Conservation (phyloP, 1,139 yeast species). For the Geotrichum fermentans region DNA sequence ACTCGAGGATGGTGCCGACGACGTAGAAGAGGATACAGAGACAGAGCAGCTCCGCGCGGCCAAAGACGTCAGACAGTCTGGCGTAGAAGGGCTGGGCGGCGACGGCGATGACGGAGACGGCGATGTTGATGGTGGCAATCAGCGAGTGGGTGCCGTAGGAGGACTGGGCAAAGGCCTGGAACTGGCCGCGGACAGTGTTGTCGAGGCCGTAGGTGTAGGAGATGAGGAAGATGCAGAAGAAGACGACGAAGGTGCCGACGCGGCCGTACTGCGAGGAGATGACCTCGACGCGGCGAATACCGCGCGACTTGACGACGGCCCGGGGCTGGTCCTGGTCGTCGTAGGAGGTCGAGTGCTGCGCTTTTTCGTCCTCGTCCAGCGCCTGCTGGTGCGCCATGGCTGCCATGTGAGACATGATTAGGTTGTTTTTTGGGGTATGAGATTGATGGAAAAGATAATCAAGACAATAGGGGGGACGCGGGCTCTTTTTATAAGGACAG, state of each 20-base stretch:
- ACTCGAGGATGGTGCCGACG: constrained; percentile 66
- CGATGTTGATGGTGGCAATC: constrained; percentile 59
- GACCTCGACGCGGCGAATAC: constrained; percentile 39
- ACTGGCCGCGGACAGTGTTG: constrained; percentile 47
- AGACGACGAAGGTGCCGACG: constrained; percentile 40
- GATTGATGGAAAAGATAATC: not conserved
- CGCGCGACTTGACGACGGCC: constrained; percentile 25
- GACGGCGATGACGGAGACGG: constrained; percentile 61
- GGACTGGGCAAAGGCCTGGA: constrained; percentile 52
- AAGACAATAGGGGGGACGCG: not conserved
- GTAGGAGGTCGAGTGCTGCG: not conserved
- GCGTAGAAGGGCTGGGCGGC: constrained; percentile 70
- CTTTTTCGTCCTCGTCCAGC: not conserved
- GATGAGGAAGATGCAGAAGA: constrained; percentile 51
- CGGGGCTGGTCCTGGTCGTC: not conserved
- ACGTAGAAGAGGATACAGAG: constrained; percentile 56
- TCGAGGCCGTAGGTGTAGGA: constrained; percentile 69
- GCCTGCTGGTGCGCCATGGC: not conserved
- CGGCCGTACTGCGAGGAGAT: constrained; percentile 35
- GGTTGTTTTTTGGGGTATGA: not conserved
- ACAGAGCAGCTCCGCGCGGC: constrained; percentile 55
- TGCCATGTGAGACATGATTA: not conserved
- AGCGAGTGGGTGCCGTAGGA: constrained; percentile 57
- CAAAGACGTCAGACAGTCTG: constrained; percentile 64
- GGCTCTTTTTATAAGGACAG: too few relatives aligned